These are phyloP conservation scores for Huntiella omanensis DNA, from an alignment of 2,329 filamentous ascomycete species.

Conservation along the genomic window DNA sequence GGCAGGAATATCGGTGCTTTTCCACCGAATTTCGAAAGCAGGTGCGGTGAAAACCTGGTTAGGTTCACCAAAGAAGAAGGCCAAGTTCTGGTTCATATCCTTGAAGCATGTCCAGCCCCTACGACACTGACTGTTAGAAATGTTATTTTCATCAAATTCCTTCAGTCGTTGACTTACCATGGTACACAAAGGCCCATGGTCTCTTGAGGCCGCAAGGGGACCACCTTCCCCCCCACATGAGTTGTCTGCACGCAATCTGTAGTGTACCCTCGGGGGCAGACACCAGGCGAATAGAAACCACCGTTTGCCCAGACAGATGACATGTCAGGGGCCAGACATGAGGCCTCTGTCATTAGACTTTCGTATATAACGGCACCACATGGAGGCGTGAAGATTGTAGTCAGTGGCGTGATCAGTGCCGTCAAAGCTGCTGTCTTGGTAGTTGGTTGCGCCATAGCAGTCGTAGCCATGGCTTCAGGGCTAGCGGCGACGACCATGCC, in stretches of 20 bases:
- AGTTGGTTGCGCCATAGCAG: neutral
- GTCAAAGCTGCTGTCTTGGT: constrained; percentile 1
- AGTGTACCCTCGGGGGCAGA: constrained; percentile 16
- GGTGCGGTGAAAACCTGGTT: constrained; percentile 16
- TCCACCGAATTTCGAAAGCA: constrained; percentile 18
- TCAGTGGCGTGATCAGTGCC: constrained; percentile 6
- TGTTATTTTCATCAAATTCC: neutral
- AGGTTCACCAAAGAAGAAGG: constrained; percentile 8
- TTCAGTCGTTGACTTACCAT: constrained; percentile 10
- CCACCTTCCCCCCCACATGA: constrained; percentile 10
- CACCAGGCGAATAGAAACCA: constrained; percentile 18
- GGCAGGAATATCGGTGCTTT: constrained; percentile 12
- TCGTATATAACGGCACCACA: constrained; percentile 7
- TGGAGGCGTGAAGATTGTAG: constrained; percentile 5
- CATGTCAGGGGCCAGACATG: constrained; percentile 8
- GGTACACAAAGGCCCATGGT: constrained; percentile 17
- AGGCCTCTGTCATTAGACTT: constrained; percentile 1
- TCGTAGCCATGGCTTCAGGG: constrained; percentile 4
- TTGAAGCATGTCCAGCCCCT: constrained; percentile 9
- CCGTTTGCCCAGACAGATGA: constrained; percentile 14
- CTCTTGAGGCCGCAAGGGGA: constrained; percentile 14
- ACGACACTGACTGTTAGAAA: neutral
- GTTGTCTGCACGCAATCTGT: constrained; percentile 15
- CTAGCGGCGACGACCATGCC: neutral
- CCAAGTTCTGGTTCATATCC: constrained; percentile 14